Evolutionary conservation across 176 grass and related monocot species (phyloP), one percentile per base, ranked within the genome.

Genomic region (Musa troglodytarum): DNA sequence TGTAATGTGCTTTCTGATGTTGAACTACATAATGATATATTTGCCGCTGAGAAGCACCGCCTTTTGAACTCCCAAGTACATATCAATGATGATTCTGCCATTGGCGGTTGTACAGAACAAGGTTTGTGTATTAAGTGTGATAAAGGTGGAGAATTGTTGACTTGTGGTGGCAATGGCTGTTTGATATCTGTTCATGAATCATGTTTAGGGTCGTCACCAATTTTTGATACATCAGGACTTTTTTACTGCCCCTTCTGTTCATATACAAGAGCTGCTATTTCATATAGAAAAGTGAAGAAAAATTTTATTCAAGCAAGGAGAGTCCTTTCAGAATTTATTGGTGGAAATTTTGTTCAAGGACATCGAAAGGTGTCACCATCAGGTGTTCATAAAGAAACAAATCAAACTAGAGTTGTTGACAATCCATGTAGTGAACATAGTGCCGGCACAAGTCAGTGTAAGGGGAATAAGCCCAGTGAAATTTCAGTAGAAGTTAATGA

Each of bases 181-280:
- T 65, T 50, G 11, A 78, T 86, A 75, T 54, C 69, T 0, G 80
- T 76, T 69, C 84, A 86, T 56, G 71, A 71, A 52, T 64, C 25
- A 3, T 86, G 80, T 75, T 86, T 86, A 24, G 71, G 71, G 63
- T 63, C 80, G 29, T 71, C 28, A 2, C 63, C 56, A 23, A 71
- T 68, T 63, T 79, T 86, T 57, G 71, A 82, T 65, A 80, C 25
- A 11, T 73, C 76, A 8, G 68, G 74, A 11, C 17, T 63, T 28
- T 83, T 83, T 52, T 83, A 82, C 64, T 89, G 83, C 55, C 87
- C 83, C 0, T 13, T 85, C 72, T 89, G 87, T 63, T 85, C 65
- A 50, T 85, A 70, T 77, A 69, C 49, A 16, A 83, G 65, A 80
- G 83, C 80, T 61, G 24, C 24, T 53, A 74, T 73, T 73, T 67